Evolutionary conservation across 352 stramenopile species (phyloP), one percentile per base, ranked within the genome.

Genomic region (Elongisporangium senticosum): DNA sequence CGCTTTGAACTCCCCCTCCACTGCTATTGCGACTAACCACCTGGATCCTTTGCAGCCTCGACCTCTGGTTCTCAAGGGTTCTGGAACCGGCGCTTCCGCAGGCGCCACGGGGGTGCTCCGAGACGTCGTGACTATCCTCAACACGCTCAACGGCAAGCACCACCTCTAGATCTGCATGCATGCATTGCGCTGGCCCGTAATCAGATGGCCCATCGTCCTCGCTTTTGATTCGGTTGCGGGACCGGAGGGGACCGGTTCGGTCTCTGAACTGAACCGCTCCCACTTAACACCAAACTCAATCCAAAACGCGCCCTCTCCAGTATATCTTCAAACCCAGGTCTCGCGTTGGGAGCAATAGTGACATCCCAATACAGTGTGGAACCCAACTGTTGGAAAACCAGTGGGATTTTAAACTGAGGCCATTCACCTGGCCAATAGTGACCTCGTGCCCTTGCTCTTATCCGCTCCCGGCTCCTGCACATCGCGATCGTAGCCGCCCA

Each of bases 91-190:
- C 53, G 79, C 76, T 4, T 59, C 57, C 20, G 81, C 79, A 51
- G 87, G 75, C 39, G 83, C 81, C 49, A 91, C 79, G 26, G 83
- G 83, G 11, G 81, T 90, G 26, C 69, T 93, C 14, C 77, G 83
- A 37, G 83, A 93, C 48, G 71, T 91, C 17, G 69, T 90, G 56
- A 90, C 77, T 13, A 90, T 93, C 57, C 62, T 88, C 51, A 79
- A 82, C 64, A 79, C 71, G 49, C 67, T 93, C 7, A 75, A 88
- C 33, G 78, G 81, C 55, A 84, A 79, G 53, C 73, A 77, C 39
- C 23, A 51, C 53, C 54, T 26, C 22, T 53, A 53, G 33, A 43
- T 43, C 7, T 43, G 33, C 33, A 43, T 43, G 1, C 33, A 17
- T 43, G 3, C 28, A 14, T 39, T 6, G n/a, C 28, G 10, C 5